Evolutionary conservation across 345 rosid species (phyloP), one percentile per base, ranked within the genome.

Genomic region (Salix brachista): DNA sequence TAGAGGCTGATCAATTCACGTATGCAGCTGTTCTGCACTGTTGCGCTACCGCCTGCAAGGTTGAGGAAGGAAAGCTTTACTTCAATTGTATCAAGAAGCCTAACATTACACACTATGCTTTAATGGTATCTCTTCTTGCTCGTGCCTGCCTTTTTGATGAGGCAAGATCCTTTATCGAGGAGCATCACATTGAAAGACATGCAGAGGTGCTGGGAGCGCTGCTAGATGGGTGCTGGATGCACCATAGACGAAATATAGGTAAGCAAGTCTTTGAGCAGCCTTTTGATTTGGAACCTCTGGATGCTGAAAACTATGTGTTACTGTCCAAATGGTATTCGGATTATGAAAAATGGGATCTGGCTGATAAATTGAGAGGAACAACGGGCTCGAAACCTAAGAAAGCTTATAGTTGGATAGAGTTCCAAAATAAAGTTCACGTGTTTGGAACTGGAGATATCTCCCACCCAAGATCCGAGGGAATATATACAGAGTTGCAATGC

Each of bases 341-440:
- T 19, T 6, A 36, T 46, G 83, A 65, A 18, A 80, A 86, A 61
- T 69, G 82, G 87, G 88, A 86, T 46, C 77, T 77, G 85, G 90
- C 74, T 36, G 74, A 66, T 32, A 74, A 87, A 17, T 60, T 75
- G 58, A 79, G 72, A 67, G 80, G 50, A 72, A 87, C 77, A 50
- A 79, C 84, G 86, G 89, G 89, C 5, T 82, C 86, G 88, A 80
- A 84, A 75, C 79, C 89, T 69, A 82, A 75, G 58, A 84, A 76
- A 65, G 88, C 87, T 30, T 80, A 79, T 62, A 86, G 89, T 76
- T 89, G 92, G 90, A 85, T 89, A 77, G 90, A 89, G 82, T 77
- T 80, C 66, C 79, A 69, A 56, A 86, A 87, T 37, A 87, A 86
- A 75, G 88, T 89, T 70, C 92, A 86, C 70, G 83, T 78, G 19